These are phyloP conservation scores for Pseudofabraea citricarpa DNA, from an alignment of 2,329 filamentous ascomycete species.

Conservation along the genomic window DNA sequence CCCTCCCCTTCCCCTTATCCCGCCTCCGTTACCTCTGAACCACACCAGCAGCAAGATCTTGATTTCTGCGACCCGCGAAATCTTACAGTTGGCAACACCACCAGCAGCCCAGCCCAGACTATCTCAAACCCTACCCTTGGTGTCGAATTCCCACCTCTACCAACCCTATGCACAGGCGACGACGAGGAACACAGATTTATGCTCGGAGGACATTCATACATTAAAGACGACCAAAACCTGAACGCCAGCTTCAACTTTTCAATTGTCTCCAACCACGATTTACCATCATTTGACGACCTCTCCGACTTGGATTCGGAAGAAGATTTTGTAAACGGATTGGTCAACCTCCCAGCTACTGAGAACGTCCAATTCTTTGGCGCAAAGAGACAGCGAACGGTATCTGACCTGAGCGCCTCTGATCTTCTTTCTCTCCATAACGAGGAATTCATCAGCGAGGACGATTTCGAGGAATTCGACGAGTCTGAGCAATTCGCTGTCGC, in stretches of 20 bases:
- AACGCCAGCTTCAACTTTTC: conserved; percentile 48
- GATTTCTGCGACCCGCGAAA: conserved; percentile 92
- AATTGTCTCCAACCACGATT: conserved; percentile 45
- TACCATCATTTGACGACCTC: conserved; percentile 77
- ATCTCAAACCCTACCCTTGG: conserved; percentile 32
- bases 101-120: conserved; percentile 18
- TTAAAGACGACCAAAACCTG: conserved; percentile 39
- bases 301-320: conserved; percentile 90
- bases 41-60: conserved; percentile 49
- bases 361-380: conserved; percentile 56
- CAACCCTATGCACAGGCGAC: conserved; percentile 56
- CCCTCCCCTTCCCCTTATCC: conserved; percentile 81
- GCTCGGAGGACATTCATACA: conserved; percentile 45
- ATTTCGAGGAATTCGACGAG: conserved; percentile 72
- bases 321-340: conserved; percentile 72
- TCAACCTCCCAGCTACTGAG: conserved; percentile 58
- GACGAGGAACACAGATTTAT: conserved; percentile 50
- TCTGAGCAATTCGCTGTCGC: conserved; percentile 55
- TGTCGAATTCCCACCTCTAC: conserved; percentile 61
- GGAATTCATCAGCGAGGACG: conserved; percentile 70
- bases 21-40: conserved; percentile 60
- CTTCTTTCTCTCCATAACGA: conserved; percentile 68
- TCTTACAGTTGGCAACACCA: conserved; percentile 62
- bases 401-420: conserved; percentile 48
- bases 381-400: conserved; percentile 66